phyloP scores from a whole-genome alignment of 306 rosid genomes.

The Medicago arabica region DNA sequence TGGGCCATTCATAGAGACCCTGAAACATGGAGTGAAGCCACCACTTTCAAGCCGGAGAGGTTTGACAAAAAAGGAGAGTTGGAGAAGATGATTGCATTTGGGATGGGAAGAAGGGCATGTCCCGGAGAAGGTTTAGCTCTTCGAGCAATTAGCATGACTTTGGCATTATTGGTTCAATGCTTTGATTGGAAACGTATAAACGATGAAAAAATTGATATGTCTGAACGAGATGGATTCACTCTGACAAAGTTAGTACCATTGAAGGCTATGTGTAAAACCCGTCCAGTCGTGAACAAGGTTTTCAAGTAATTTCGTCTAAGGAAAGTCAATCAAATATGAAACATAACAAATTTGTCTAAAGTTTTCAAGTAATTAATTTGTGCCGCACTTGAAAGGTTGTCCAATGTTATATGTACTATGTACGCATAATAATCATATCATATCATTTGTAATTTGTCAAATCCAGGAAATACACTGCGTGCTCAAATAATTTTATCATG shows the following conservation, averaged over 20 bases:
- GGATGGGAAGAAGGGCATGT: conserved; percentile 27
- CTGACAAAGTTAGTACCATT: not conserved
- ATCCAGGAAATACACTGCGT: no score
- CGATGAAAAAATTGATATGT: conserved; percentile 28
- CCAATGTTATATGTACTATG: no score
- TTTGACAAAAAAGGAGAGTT: conserved; percentile 36
- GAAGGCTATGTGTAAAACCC: conserved; percentile 31
- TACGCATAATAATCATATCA: no score
- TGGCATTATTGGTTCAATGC: conserved; percentile 9
- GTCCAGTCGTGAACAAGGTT: not conserved
- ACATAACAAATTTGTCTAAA: no score
- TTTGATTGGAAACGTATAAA: conserved; percentile 28
- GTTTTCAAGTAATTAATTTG: no score
- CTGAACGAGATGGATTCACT: conserved; percentile 17
- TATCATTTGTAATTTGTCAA: no score
- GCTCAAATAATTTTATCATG: no score
- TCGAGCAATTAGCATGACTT: conserved; percentile 16
- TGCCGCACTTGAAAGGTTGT: no score
- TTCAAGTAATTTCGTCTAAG: not conserved
- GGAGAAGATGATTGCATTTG: conserved; percentile 25
- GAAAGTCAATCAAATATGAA: no score
- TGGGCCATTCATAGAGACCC: conserved; percentile 70
- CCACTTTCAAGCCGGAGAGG: conserved; percentile 44
- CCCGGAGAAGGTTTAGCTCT: conserved; percentile 31
- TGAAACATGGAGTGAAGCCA: conserved; percentile 45